Base-by-base conservation (phyloP, 768 basidiomycete species). In the Pluteus cervinus region DNA sequence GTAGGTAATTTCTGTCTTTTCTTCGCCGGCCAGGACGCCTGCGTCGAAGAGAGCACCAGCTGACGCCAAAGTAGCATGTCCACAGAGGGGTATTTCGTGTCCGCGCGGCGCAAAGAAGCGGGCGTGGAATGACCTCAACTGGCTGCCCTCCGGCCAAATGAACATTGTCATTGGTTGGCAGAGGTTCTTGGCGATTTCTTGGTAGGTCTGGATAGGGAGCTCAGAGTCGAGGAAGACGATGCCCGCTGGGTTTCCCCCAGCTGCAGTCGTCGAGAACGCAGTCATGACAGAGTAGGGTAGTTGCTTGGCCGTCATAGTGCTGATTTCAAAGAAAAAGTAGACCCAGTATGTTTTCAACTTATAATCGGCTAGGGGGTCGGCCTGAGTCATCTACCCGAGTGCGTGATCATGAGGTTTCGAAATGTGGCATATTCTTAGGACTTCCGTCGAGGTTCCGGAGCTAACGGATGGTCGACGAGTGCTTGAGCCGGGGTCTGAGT, bases 201-300 rank as follows among this genome's bases (percentile, higher is more conserved):
- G 47, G 9, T 70, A 54, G 5, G 46, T 48, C 6, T 58, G 57
- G 0, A 44, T 41, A 7, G 65, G 42, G 5, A 48, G 40, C 22
- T 49, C 36, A 2, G 51, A 39, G 37, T 67, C 59, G 5, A 63
- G 45, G 41, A 69, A 58, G 35, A 68, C 51, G 26, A 71, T 51
- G 5, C 55, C 58, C 3, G 71, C 69, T 0, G 71, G 70, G 44
- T 73, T 74, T 2, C 73, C 70, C 9, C 56, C 54, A 49, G 68
- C 56, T 37, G 65, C 39, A 43, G 60, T 42, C 40, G 53, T 49
- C 42, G 75, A 45, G 53, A 73, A 63, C 41, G 75, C 72, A 32
- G 73, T 55, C 41, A 66, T 44, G 25, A 71, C 36, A 28, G 55
- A 50, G 53, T 66, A 66, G 1, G n/a, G n/a, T n/a, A n/a, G n/a